A percentile compares a stretch with the other conserved stretches of the same genome.
Evolutionary conservation across 495 filamentous ascomycete species (phyloP).

Genomic region (Penicillium dipodomyicola): DNA sequence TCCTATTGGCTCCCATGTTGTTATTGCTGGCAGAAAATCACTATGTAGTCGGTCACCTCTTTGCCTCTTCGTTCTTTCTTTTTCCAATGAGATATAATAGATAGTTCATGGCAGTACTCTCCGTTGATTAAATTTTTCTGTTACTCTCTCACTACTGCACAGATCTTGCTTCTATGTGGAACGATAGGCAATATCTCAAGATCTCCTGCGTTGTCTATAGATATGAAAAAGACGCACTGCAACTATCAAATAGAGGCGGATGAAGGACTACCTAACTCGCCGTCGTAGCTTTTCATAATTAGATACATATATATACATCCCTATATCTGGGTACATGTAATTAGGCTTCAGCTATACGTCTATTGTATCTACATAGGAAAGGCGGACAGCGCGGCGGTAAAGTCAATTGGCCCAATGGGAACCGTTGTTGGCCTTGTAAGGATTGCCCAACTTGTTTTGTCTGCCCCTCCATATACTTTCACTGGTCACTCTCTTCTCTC

Average conservation of each 20-base stretch:
- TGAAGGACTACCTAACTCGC: neutral
- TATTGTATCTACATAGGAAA: too few relatives aligned
- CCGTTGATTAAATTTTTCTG: neutral
- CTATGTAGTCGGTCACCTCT: neutral
- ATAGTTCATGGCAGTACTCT: neutral
- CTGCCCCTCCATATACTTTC: constrained; percentile 18
- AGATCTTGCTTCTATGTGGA: neutral
- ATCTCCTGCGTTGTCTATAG: neutral
- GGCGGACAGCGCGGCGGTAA: neutral
- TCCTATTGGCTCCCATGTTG: neutral
- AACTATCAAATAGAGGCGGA: neutral
- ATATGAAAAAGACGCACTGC: neutral
- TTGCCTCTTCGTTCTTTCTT: neutral
- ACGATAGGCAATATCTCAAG: neutral
- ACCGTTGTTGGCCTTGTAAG: neutral
- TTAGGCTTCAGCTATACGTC: neutral
- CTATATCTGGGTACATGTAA: neutral
- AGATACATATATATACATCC: neutral
- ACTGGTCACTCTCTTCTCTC: neutral
- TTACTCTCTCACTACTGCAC: neutral
- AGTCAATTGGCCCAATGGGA: neutral
- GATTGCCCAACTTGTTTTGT: constrained; percentile 8
- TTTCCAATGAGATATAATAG: neutral
- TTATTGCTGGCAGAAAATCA: constrained; percentile 2
- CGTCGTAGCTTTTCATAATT: neutral